phyloP scores from a whole-genome alignment of 768 basidiomycete genomes.

The Phaeolepiota aurea region DNA sequence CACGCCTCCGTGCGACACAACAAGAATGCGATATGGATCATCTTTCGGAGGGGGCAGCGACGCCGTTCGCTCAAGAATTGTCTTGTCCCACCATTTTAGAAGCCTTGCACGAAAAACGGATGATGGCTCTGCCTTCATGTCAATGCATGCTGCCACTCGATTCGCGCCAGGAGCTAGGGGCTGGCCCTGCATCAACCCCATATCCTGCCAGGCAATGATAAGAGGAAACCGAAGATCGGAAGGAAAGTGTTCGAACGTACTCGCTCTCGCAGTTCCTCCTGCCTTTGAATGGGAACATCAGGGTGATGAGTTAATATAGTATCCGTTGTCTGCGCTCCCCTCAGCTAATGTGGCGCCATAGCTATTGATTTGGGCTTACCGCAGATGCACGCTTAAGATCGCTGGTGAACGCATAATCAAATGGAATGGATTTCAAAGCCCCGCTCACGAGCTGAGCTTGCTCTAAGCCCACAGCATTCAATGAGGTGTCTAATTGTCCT shows the following conservation, averaged over 20 bases:
- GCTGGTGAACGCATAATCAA: slow-evolving; percentile 59
- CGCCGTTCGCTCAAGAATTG: slow-evolving; percentile 23
- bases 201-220: slow-evolving; percentile 7
- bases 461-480: slow-evolving; percentile 53
- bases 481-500: slow-evolving; percentile 62
- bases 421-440: slow-evolving; percentile 43
- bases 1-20: slow-evolving; percentile 60
- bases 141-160: slow-evolving; percentile 11
- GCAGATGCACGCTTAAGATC: slow-evolving; percentile 62
- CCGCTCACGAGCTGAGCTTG: slow-evolving; percentile 53
- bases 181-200: slow-evolving; percentile 9
- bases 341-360: neutral
- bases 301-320: slow-evolving; percentile 50
- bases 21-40: slow-evolving; percentile 37
- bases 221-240: neutral
- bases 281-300: slow-evolving; percentile 29
- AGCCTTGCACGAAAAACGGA: slow-evolving; percentile 39
- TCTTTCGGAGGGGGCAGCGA: slow-evolving; percentile 13
- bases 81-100: slow-evolving; percentile 52
- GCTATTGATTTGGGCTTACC: slow-evolving; percentile 27
- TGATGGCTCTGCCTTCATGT: slow-evolving; percentile 28
- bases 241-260: slow-evolving; percentile 28
- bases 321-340: slow-evolving; percentile 49
- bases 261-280: slow-evolving; percentile 53
- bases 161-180: neutral